phyloP scores from a whole-genome alignment of 2,329 filamentous ascomycete genomes.

The Hypoxylon sp. region DNA sequence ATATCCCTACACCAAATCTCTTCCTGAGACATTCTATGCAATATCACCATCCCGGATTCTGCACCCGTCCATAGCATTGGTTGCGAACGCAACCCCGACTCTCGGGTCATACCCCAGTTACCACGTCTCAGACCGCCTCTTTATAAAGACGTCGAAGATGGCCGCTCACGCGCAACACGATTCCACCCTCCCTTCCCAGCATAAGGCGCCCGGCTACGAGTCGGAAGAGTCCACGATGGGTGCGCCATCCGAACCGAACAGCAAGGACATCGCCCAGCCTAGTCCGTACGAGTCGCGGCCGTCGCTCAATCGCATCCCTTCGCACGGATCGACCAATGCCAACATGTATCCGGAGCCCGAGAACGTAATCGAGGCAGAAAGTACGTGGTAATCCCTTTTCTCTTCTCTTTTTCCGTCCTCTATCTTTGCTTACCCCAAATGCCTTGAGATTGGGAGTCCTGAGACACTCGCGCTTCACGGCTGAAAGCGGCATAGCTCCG shows the following conservation, averaged over 20 bases:
- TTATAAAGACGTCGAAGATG: conserved; percentile 9
- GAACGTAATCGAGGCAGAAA: conserved; percentile 42
- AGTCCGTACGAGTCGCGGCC: conserved; percentile 29
- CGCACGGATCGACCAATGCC: conserved; percentile 36
- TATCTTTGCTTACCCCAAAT: too few relatives aligned
- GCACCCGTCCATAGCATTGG: neutral
- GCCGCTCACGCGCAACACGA: neutral
- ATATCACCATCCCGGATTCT: neutral
- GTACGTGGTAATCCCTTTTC: conserved; percentile 17
- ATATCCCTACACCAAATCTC: neutral
- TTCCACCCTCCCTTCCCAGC: conserved; percentile 5
- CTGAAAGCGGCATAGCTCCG: too few relatives aligned
- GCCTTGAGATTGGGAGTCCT: too few relatives aligned
- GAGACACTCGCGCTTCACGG: too few relatives aligned
- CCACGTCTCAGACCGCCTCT: neutral
- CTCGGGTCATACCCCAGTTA: neutral
- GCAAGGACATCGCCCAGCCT: conserved; percentile 22
- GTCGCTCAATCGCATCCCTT: conserved; percentile 47
- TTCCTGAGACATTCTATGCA: conserved; percentile 1
- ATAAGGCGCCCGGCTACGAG: conserved; percentile 40
- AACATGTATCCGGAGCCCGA: conserved; percentile 39
- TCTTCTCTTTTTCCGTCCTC: neutral
- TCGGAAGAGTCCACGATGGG: conserved; percentile 42
- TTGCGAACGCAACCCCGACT: conserved; percentile 1
- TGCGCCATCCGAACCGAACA: conserved; percentile 35